Conservation (phyloP, 1,139 yeast species). For the Taphrina wiesneri region DNA sequence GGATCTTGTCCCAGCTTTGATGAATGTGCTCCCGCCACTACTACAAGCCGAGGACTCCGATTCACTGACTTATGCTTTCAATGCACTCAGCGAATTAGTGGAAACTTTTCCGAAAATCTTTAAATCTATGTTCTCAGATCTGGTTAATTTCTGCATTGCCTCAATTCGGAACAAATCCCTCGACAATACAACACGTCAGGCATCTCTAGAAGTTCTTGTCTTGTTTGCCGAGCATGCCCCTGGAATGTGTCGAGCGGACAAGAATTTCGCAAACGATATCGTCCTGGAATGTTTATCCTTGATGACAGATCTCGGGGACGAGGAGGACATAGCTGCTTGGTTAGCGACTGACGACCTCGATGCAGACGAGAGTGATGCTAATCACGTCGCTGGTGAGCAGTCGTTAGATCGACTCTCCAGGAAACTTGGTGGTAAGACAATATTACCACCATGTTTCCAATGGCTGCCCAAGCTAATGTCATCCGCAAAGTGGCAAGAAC, state of each 20-base stretch:
- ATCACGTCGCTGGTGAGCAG: conserved; percentile 90
- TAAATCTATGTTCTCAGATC: conserved; percentile 81
- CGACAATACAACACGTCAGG: conserved; percentile 75
- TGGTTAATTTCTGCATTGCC: conserved; percentile 77
- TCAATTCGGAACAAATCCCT: conserved; percentile 79
- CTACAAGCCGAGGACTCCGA: conserved; percentile 74
- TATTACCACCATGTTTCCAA: conserved; percentile 84
- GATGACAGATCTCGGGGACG: conserved; percentile 94
- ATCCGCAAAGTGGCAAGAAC: conserved; percentile 83
- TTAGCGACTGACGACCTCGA: conserved; percentile 76
- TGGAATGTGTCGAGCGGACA: conserved; percentile 84
- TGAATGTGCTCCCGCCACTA: conserved; percentile 84
- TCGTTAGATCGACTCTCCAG: conserved; percentile 86
- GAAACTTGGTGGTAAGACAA: conserved; percentile 75
- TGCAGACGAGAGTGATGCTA: conserved; percentile 69
- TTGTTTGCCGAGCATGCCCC: conserved; percentile 94
- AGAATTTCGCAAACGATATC: conserved; percentile 68
- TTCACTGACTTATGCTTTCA: conserved; percentile 83
- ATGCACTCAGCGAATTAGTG: conserved; percentile 82
- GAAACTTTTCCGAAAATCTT: conserved; percentile 94
- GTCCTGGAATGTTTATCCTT: conserved; percentile 73
- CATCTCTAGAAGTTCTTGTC: conserved; percentile 83
- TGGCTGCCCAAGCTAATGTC: conserved; percentile 79
- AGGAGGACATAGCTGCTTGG: conserved; percentile 66
- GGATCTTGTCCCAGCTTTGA: conserved; percentile 74